Conservation (phyloP, 1,284 basidiomycete species). For the Microstroma glucosiphilum region DNA sequence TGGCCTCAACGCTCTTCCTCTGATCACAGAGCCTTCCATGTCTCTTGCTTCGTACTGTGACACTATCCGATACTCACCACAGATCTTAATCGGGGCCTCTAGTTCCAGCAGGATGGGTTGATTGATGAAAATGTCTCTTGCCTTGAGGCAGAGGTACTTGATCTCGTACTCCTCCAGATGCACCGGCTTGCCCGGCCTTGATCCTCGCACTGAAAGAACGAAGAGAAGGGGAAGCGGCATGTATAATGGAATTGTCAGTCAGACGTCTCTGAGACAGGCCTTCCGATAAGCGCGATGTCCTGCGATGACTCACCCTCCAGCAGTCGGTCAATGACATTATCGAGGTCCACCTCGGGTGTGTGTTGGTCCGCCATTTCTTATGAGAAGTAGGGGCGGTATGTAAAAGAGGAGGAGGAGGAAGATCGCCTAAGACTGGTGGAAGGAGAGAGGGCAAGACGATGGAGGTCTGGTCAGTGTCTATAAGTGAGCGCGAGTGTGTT, state of each 20-base stretch:
- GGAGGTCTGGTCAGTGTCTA: too few species aligned
- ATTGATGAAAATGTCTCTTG: constrained; percentile 90
- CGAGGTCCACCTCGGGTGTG: constrained; percentile 47
- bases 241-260: not conserved
- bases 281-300: not conserved
- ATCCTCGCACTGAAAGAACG: constrained; percentile 65
- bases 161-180: constrained; percentile 93
- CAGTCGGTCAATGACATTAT: constrained; percentile 50
- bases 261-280: not conserved
- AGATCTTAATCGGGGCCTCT: constrained; percentile 94
- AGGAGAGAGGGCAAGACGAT: too few species aligned
- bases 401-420: too few species aligned
- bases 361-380: constrained; percentile 43
- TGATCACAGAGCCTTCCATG: too few species aligned
- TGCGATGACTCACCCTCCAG: constrained; percentile 33
- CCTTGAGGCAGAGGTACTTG: constrained; percentile 89
- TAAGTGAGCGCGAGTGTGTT: too few species aligned
- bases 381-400: not conserved
- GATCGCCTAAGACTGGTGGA: too few species aligned
- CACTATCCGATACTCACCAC: constrained; percentile 61
- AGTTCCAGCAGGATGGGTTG: constrained; percentile 89
- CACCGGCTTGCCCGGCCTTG: constrained; percentile 87
- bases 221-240: too few species aligned
- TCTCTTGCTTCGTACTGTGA: too few species aligned
- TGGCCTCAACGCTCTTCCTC: too few species aligned